Conservation (phyloP, 805 yeast species). For the Yamadazyma scolyti region DNA sequence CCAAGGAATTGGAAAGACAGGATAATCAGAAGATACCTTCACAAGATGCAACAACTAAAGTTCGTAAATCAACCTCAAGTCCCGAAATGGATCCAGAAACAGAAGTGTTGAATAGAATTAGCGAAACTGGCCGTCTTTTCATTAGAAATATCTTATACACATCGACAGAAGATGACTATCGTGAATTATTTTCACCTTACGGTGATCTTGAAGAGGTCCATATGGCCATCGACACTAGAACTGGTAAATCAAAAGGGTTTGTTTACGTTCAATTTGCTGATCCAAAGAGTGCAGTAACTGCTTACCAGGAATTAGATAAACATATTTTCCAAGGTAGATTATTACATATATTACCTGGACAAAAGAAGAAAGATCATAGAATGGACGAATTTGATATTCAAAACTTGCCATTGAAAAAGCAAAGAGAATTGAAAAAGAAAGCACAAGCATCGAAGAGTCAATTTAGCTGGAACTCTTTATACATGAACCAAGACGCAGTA, state of each 20-base stretch:
- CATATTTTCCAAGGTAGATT: conserved; percentile 92
- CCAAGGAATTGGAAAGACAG: conserved; percentile 6
- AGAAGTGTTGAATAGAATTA: conserved; percentile 46
- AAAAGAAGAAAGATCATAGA: conserved; percentile 74
- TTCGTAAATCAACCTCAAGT: conserved; percentile 3
- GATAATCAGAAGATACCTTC: conserved; percentile 1
- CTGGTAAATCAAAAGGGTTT: conserved; percentile 89
- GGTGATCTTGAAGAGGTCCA: conserved; percentile 88
- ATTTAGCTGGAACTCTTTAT: conserved; percentile 93
- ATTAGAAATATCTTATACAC: conserved; percentile 80
- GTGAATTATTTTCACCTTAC: conserved; percentile 55
- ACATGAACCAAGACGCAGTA: conserved; percentile 88
- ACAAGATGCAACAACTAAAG: conserved; percentile 7
- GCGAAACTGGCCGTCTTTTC: conserved; percentile 76
- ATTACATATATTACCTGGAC: conserved; percentile 83
- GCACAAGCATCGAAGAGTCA: conserved; percentile 81
- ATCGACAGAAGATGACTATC: conserved; percentile 76
- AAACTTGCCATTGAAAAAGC: conserved; percentile 90
- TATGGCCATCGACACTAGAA: conserved; percentile 84
- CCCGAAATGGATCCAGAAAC: conserved; percentile 39
- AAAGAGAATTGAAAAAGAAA: conserved; percentile 77
- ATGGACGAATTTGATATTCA: conserved; percentile 89
- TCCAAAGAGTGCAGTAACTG: conserved; percentile 69
- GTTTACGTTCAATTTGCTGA: conserved; percentile 76
- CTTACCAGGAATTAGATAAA: conserved; percentile 73